Conservation (phyloP, 179 eudicot species). For the Camellia oleifera region DNA sequence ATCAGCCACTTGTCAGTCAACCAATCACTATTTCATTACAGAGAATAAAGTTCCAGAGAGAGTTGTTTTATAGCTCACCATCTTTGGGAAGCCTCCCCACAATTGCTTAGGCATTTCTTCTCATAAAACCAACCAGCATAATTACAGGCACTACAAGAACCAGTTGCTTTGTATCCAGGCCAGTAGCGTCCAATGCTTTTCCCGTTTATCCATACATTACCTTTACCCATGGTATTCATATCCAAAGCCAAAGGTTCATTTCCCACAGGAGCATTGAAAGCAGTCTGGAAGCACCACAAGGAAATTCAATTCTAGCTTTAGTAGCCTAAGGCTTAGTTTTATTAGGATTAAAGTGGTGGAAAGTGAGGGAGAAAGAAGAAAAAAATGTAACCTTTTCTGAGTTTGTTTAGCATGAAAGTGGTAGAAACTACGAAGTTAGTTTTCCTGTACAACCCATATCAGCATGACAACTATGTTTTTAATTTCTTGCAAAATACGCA, state of each 20-base stretch:
- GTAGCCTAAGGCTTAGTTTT: background rate
- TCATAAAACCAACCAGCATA: constrained; percentile 77
- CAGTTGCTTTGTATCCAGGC: constrained; percentile 83
- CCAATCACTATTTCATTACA: background rate
- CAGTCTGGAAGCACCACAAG: constrained; percentile 45
- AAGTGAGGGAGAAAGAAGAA: too few relatives aligned
- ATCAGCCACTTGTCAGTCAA: constrained; percentile 6
- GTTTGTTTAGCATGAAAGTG: too few relatives aligned
- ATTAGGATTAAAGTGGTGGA: too few relatives aligned
- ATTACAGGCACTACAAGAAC: constrained; percentile 64
- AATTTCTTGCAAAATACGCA: too few relatives aligned
- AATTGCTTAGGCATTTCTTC: constrained; percentile 83
- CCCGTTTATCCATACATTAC: constrained; percentile 94
- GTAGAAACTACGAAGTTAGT: too few relatives aligned
- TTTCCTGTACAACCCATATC: too few relatives aligned
- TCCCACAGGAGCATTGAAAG: constrained; percentile 77
- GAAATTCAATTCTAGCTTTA: background rate
- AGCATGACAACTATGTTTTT: too few relatives aligned
- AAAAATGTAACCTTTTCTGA: too few relatives aligned
- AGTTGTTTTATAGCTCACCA: constrained; percentile 43
- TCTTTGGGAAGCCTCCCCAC: constrained; percentile 94
- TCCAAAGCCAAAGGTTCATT: constrained; percentile 89
- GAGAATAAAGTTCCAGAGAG: background rate
- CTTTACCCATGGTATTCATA: constrained; percentile 92
- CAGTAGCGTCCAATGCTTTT: constrained; percentile 88